phyloP scores from a whole-genome alignment of 2,329 filamentous ascomycete species.

The Amylocarpus encephaloides region DNA sequence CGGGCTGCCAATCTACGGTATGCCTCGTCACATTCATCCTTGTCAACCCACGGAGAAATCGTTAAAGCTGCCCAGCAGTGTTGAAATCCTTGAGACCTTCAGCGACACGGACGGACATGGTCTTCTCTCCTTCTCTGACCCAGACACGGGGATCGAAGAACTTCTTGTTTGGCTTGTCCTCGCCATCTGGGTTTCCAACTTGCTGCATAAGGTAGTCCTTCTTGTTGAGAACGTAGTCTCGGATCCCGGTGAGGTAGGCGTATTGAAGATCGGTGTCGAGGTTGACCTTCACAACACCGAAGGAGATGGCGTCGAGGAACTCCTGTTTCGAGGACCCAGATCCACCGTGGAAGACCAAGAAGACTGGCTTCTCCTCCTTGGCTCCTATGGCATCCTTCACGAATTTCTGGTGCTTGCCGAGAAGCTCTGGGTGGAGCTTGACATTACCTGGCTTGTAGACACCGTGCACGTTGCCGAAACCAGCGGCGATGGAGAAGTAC shows the following conservation, averaged over 20 bases:
- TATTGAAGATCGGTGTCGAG: slow-evolving; percentile 97
- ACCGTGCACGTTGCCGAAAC: slow-evolving; percentile 98
- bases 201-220: slow-evolving; percentile 85
- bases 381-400: slow-evolving; percentile 73
- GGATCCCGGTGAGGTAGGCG: slow-evolving; percentile 86
- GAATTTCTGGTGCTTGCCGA: slow-evolving; percentile 92
- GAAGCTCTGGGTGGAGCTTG: slow-evolving; percentile 90
- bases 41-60: neutral
- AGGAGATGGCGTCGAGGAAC: slow-evolving; percentile 79
- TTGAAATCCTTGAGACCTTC: slow-evolving; percentile 90
- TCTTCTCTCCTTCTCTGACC: slow-evolving; percentile 97
- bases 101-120: slow-evolving; percentile 76
- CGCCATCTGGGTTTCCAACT: slow-evolving; percentile 92
- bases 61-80: slow-evolving; percentile 69
- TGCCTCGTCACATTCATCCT: neutral
- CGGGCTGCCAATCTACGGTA: neutral
- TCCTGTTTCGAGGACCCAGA: slow-evolving; percentile 88
- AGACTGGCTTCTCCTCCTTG: slow-evolving; percentile 83
- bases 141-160: slow-evolving; percentile 51
- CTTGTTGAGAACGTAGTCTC: slow-evolving; percentile 90
- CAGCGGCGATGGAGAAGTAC: slow-evolving; percentile 97
- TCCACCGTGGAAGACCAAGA: slow-evolving; percentile 99
- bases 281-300: slow-evolving; percentile 99
- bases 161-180: slow-evolving; percentile 98
- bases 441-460: slow-evolving; percentile 99